These are phyloP conservation scores for Fraxinus cuspidata DNA, from an alignment of 257 asterid genomes.

Conservation along the genomic window DNA sequence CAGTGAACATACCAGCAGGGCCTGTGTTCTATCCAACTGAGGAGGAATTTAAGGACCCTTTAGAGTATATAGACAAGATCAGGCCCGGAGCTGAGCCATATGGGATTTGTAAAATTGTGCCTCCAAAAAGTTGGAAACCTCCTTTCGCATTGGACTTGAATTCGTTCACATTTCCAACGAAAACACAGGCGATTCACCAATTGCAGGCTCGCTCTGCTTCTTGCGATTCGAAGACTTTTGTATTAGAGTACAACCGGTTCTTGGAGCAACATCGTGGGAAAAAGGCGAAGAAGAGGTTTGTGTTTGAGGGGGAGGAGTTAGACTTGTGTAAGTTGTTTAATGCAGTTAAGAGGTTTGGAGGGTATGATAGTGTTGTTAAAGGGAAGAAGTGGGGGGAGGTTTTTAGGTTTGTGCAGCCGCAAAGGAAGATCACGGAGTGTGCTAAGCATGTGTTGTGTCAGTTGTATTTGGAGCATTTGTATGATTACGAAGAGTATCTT, in stretches of 20 bases:
- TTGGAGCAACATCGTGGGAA: constrained; percentile 79
- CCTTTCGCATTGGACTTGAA: constrained; percentile 80
- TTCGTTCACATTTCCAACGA: constrained; percentile 76
- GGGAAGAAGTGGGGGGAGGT: constrained; percentile 91
- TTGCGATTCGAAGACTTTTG: constrained; percentile 82
- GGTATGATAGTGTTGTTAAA: constrained; percentile 69
- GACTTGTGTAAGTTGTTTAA: constrained; percentile 86
- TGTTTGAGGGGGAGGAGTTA: constrained; percentile 80
- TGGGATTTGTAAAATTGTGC: constrained; percentile 94
- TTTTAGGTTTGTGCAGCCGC: constrained; percentile 66
- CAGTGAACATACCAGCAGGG: constrained; percentile 72
- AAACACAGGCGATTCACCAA: constrained; percentile 92
- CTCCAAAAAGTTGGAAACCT: constrained; percentile 86
- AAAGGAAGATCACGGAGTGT: constrained; percentile 71
- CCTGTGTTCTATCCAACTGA: constrained; percentile 85
- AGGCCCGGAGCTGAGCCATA: constrained; percentile 91
- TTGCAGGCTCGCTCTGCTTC: constrained; percentile 86
- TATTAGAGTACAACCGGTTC: constrained; percentile 73
- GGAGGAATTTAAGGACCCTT: constrained; percentile 90
- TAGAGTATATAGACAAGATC: constrained; percentile 85
- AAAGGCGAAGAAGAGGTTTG: constrained; percentile 71
- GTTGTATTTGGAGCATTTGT: constrained; percentile 75
- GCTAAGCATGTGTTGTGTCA: constrained; percentile 81
- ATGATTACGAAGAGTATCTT: constrained; percentile 82
- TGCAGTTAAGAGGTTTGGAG: constrained; percentile 88